Evolutionary conservation across 257 asterid genomes (phyloP).

Genomic region (Fraxinus anomala): DNA sequence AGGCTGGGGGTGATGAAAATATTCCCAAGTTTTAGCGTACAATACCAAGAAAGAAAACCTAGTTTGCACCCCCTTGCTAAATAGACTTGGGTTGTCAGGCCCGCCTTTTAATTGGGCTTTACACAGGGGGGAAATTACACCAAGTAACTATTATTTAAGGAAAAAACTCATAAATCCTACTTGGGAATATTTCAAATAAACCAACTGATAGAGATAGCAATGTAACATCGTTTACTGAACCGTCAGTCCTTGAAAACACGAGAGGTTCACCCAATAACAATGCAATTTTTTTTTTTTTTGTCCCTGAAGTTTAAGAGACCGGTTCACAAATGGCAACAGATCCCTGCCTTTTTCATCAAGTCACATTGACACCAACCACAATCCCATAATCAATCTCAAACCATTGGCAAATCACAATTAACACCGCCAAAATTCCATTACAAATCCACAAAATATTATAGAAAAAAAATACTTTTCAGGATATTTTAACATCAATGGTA

Average conservation of each 20-base stretch:
- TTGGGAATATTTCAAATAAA: too few species aligned
- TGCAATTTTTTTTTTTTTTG: constrained; percentile 31
- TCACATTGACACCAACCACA: not conserved
- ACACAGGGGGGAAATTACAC: too few species aligned
- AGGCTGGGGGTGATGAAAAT: too few species aligned
- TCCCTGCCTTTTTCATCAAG: constrained; percentile 62
- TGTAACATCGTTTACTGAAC: constrained; percentile 67
- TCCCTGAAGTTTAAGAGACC: constrained; percentile 67
- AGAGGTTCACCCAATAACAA: constrained; percentile 74
- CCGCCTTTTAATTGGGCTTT: too few species aligned
- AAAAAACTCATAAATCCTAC: too few species aligned
- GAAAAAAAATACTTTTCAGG: not conserved
- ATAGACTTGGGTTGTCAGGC: too few species aligned
- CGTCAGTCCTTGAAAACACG: constrained; percentile 36
- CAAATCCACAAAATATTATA: not conserved
- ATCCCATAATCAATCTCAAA: not conserved
- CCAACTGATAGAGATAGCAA: not conserved
- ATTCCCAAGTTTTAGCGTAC: too few species aligned
- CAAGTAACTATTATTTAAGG: too few species aligned
- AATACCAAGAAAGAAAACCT: too few species aligned
- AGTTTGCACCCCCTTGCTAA: too few species aligned
- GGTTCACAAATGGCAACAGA: constrained; percentile 53
- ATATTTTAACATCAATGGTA: not conserved
- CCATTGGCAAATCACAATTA: not conserved
- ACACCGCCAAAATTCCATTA: not conserved